Percentiles rank a stretch among this genome's conserved stretches.
These are phyloP conservation scores for Botrytis pseudocinerea DNA, from an alignment of 2,329 filamentous ascomycete species.

Conservation along the genomic window DNA sequence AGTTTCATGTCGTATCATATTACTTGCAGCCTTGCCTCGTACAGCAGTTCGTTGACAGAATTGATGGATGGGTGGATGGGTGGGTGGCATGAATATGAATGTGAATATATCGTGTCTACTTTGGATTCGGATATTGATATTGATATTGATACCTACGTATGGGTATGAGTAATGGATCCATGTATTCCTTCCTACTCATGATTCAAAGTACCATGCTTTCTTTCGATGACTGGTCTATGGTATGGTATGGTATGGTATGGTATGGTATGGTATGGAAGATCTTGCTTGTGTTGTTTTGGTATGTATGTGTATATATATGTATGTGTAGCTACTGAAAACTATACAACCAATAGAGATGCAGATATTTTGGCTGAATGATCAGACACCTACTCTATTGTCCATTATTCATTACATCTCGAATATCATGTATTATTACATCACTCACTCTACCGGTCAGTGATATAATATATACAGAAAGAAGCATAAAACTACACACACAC, in stretches of 20 bases:
- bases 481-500: not conserved
- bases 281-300: not conserved
- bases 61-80: no score
- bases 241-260: not conserved
- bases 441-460: not conserved
- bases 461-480: no score
- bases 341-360: not conserved
- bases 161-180: not conserved
- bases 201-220: not conserved
- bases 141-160: not conserved
- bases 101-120: no score
- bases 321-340: not conserved
- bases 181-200: not conserved
- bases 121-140: no score
- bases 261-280: not conserved
- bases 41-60: not conserved
- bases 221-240: not conserved
- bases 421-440: not conserved
- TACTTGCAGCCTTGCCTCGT: not conserved
- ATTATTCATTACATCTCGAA: not conserved
- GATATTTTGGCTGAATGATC: not conserved
- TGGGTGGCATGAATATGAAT: not conserved
- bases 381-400: not conserved
- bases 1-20: not conserved
- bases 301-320: not conserved